Evolutionary conservation across 768 basidiomycete species (phyloP), one percentile per base, ranked within the genome.

Genomic region (Lactifluus pinguis): DNA sequence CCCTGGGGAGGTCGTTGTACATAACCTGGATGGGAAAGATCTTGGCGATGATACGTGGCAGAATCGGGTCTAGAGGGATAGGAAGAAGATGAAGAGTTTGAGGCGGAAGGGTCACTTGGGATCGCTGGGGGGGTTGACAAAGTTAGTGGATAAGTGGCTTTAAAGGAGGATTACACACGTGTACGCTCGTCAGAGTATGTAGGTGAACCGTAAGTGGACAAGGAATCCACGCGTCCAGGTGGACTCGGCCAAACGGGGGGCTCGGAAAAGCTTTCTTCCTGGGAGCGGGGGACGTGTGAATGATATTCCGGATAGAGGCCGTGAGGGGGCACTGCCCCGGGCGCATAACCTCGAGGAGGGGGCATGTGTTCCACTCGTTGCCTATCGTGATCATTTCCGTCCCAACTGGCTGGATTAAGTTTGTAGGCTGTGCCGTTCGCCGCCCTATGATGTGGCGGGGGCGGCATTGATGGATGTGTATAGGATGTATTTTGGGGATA

Each of bases 331-430:
- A 55, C 34, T 2, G 45, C 29, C 39, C 50, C 49, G 14, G 52
- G 58, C 19, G 49, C 51, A 57, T 61, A 64, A 4, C 51, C 58
- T 55, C 63, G 63, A 34, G 59, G 55, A 30, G 53, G 56, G 0
- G 38, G 49, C 59, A 57, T 66, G 58, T 55, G 38, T 13, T 64
- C 63, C 30, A 49, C 29, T 25, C 63, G 53, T n/a, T 60, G 63
- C 25, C 57, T 75, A 65, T 70, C 72, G 70, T 68, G 71, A 63
- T 72, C 75, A 53, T 66, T 72, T 50, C 65, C 72, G 69, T 77
- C 78, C 84, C 85, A 86, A 67, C 72, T 82, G 6, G 85, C 85
- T 11, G 83, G 80, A 44, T 83, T 78, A n/a, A 86, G 79, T 67
- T 80, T 77, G 66, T 77, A 86, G 25, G 77, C 49, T 70, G 11